Evolutionary conservation across 2,329 filamentous ascomycete genomes (phyloP), one percentile per base, ranked within the genome.

Genomic region (Fusarium avenaceum): DNA sequence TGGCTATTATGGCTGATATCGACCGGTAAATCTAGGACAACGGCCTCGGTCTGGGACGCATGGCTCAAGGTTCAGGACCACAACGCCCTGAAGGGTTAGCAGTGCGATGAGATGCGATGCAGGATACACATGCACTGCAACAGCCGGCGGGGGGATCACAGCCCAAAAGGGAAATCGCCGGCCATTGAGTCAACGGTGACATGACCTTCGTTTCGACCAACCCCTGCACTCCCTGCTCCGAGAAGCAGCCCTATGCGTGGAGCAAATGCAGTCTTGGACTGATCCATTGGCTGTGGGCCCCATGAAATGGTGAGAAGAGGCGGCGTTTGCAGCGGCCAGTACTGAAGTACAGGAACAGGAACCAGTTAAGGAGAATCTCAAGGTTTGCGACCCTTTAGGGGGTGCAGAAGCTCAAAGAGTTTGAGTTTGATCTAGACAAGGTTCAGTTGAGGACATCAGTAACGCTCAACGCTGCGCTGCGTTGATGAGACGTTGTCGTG

Each of bases 211-310:
- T 57, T 60, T 63, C 53, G 38, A 35, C 57, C 54, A 63, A 50
- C 64, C 69, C 69, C 63, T 67, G 60, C 47, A 43, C 53, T 51
- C 69, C 69, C 63, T 67, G 60, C 49, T 47, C 56, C 54, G 44
- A 62, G 48, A 60, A 72, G 57, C 72, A 74, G 72, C 72, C 72
- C 72, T 74, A 74, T 54, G 57, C 72, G 72, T 74, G 72, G 72
- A 74, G 72, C 58, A 48, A 61, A 61, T 51, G 57, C 59, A 49
- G 33, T 48, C 47, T 33, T 32, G 35, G 48, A 51, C 43, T 61
- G 50, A 57, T 63, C 61, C 38, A 74, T 73, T 73, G 72, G 67
- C 38, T 50, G 52, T 47, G 51, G 57, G 54, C 62, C 63, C 53
- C 53, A 66, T 57, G 33, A 28, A 46, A 60, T 19, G 38, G 57